Evolutionary conservation across 345 rosid species (phyloP).

Genomic region (Heritiera fomes): DNA sequence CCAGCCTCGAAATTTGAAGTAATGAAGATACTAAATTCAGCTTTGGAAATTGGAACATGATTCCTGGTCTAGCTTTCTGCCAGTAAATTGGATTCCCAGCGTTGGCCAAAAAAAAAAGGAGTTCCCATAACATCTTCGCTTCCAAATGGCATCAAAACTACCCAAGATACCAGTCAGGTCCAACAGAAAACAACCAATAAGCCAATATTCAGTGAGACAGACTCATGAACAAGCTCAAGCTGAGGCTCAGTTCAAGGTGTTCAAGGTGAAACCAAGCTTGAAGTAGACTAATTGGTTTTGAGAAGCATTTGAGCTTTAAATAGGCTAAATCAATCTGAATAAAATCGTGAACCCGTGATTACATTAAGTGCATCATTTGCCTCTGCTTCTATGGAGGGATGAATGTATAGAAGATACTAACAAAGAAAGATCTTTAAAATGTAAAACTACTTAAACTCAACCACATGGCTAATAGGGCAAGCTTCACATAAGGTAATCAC

Average conservation of each 20-base stretch:
- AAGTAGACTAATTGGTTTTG: background rate
- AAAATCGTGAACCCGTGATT: background rate
- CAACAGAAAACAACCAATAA: conserved; percentile 10
- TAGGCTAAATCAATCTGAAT: background rate
- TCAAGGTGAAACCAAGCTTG: conserved; percentile 13
- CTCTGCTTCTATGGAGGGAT: conserved; percentile 2
- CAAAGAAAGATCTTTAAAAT: background rate
- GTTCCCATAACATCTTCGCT: background rate
- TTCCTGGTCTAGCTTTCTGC: background rate
- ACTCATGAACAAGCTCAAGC: background rate
- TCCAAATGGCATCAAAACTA: background rate
- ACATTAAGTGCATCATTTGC: background rate
- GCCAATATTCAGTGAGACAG: background rate
- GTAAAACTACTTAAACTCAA: too few species aligned
- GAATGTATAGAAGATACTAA: background rate
- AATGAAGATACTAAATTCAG: background rate
- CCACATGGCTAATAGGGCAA: background rate
- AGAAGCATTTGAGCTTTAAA: background rate
- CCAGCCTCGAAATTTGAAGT: background rate
- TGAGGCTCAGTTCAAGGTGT: conserved; percentile 12
- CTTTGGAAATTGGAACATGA: background rate
- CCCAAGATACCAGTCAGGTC: background rate
- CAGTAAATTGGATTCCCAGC: too few species aligned
- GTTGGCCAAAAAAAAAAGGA: background rate
- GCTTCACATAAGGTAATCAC: background rate